These are phyloP conservation scores for Botrytis pseudocinerea DNA, from an alignment of 2,329 filamentous ascomycete genomes.

Conservation along the genomic window DNA sequence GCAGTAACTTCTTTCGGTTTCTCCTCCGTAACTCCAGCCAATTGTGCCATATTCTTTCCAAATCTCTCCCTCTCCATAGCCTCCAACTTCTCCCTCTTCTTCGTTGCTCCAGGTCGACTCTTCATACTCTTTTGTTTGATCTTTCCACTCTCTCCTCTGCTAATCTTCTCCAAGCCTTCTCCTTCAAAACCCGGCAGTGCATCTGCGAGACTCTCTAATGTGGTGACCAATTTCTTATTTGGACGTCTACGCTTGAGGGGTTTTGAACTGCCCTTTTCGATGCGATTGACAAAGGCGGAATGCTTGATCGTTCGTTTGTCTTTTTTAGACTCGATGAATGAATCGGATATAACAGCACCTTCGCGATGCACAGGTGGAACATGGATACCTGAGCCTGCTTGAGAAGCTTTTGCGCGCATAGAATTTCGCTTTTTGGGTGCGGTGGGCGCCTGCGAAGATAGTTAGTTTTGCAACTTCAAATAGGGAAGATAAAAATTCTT, in stretches of 20 bases:
- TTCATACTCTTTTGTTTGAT: conserved; percentile 74
- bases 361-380: conserved; percentile 43
- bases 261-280: conserved; percentile 61
- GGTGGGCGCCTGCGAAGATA: conserved; percentile 43
- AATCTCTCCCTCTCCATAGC: conserved; percentile 82
- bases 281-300: conserved; percentile 74
- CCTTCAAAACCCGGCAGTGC: conserved; percentile 65
- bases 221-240: conserved; percentile 75
- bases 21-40: conserved; percentile 44
- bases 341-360: conserved; percentile 52
- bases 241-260: conserved; percentile 65
- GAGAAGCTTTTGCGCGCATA: conserved; percentile 57
- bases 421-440: conserved; percentile 55
- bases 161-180: conserved; percentile 43
- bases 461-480: conserved; percentile 28
- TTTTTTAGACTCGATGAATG: conserved; percentile 72
- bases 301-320: conserved; percentile 84
- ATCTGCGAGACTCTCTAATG: conserved; percentile 73
- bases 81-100: conserved; percentile 79
- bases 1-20: conserved; percentile 23
- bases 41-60: conserved; percentile 75
- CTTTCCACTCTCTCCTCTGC: conserved; percentile 55
- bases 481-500: not conserved
- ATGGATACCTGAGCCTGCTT: conserved; percentile 48
- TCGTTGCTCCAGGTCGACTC: conserved; percentile 75